A percentile compares a stretch with the other conserved stretches of the same genome.
These are phyloP conservation scores for Nannochloropsis gaditana DNA, from an alignment of 108 stramenopile genomes.

Conservation along the genomic window DNA sequence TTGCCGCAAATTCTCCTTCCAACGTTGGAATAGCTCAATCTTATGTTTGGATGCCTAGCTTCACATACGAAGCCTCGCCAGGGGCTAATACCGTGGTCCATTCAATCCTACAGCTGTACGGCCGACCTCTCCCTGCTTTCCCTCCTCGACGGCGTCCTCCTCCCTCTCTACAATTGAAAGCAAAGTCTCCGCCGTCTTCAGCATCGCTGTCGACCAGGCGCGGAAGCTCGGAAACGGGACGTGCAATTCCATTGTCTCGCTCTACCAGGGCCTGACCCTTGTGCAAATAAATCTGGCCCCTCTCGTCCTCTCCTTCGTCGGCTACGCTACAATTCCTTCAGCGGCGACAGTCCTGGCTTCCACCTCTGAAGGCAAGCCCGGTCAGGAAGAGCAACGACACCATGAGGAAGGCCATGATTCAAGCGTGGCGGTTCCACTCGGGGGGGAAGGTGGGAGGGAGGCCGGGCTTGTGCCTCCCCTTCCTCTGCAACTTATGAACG, in stretches of 20 bases:
- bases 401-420: too few relatives aligned
- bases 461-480: neutral
- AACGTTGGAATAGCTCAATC: too few relatives aligned
- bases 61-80: too few relatives aligned
- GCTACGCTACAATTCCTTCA: neutral
- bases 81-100: too few relatives aligned
- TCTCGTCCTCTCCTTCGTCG: neutral
- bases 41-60: too few relatives aligned
- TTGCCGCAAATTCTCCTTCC: too few relatives aligned
- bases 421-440: neutral
- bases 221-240: neutral
- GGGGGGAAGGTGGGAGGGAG: neutral
- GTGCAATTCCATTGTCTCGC: slow-evolving; percentile 12
- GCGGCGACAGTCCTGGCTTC: neutral
- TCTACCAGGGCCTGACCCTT: slow-evolving; percentile 7
- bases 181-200: neutral
- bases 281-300: neutral
- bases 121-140: neutral
- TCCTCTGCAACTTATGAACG: neutral
- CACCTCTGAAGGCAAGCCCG: neutral
- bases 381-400: neutral
- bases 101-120: too few relatives aligned
- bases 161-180: neutral
- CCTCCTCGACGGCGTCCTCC: neutral
- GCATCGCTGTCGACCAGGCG: slow-evolving; percentile 1